Conservation (phyloP, 768 basidiomycete genomes). For the Hebeloma cylindrosporum region DNA sequence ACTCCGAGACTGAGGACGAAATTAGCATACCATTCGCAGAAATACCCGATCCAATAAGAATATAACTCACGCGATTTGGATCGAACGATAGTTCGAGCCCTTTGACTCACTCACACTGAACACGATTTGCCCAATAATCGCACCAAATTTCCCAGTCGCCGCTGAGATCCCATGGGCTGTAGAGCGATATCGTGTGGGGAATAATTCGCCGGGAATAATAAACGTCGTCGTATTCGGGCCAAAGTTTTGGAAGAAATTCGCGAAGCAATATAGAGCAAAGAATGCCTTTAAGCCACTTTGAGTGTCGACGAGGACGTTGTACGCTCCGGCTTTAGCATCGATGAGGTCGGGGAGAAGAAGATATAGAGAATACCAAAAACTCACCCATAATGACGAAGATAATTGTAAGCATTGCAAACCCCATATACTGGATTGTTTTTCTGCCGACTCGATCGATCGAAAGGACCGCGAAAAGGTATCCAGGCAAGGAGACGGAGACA, state of each 20-base stretch:
- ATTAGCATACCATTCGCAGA: constrained; percentile 9
- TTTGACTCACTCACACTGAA: constrained; percentile 70
- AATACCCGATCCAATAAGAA: not conserved
- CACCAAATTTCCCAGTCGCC: constrained; percentile 80
- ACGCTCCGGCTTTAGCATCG: constrained; percentile 57
- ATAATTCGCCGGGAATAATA: constrained; percentile 76
- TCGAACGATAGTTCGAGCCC: constrained; percentile 60
- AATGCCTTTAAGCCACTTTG: constrained; percentile 52
- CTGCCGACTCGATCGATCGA: constrained; percentile 79
- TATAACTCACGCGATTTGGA: constrained; percentile 63
- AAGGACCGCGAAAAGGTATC: constrained; percentile 66
- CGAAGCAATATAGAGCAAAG: constrained; percentile 82
- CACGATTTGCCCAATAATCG: constrained; percentile 77
- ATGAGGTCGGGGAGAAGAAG: not conserved
- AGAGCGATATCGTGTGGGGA: constrained; percentile 87
- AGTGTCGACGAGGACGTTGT: constrained; percentile 52
- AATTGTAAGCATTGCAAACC: constrained; percentile 65
- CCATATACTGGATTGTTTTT: constrained; percentile 80
- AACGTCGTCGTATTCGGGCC: constrained; percentile 83
- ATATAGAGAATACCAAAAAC: constrained; percentile 16
- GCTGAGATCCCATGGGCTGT: constrained; percentile 85
- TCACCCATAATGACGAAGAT: constrained; percentile 71
- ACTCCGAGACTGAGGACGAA: constrained; percentile 57
- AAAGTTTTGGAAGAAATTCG: constrained; percentile 90
- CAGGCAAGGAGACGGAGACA: constrained; percentile 78